These are phyloP conservation scores for Maudiozyma bulderi DNA, from an alignment of 805 yeast species.

Conservation along the genomic window DNA sequence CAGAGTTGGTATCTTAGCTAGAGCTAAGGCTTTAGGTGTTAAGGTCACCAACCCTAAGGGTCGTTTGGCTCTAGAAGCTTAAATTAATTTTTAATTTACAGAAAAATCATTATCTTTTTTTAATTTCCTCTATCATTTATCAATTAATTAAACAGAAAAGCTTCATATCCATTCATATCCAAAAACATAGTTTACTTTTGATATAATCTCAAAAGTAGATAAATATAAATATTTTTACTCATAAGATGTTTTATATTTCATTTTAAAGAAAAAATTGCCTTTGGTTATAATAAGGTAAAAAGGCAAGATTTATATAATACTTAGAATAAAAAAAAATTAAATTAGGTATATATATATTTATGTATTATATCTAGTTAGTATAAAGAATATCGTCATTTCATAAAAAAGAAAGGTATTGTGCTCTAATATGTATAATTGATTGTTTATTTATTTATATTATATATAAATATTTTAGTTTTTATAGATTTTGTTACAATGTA, in stretches of 20 bases:
- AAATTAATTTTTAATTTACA: conserved; percentile 24
- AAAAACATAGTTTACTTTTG: no score
- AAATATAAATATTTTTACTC: no score
- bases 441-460: not conserved
- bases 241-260: no score
- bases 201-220: no score
- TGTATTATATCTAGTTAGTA: not conserved
- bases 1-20: conserved; percentile 92
- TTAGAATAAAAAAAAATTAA: no score
- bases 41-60: conserved; percentile 99
- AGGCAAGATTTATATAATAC: not conserved
- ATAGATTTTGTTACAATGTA: not conserved
- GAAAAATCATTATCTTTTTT: not conserved
- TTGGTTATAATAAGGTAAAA: not conserved
- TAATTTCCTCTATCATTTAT: not conserved
- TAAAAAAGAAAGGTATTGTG: not conserved
- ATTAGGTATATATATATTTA: no score
- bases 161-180: not conserved
- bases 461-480: not conserved
- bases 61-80: conserved; percentile 96
- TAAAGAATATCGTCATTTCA: not conserved
- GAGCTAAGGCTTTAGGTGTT: conserved; percentile 97
- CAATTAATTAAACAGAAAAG: not conserved
- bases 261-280: no score
- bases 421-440: not conserved